Evolutionary conservation across 2,329 filamentous ascomycete genomes (phyloP).

Genomic region (Fusarium bactridioides): DNA sequence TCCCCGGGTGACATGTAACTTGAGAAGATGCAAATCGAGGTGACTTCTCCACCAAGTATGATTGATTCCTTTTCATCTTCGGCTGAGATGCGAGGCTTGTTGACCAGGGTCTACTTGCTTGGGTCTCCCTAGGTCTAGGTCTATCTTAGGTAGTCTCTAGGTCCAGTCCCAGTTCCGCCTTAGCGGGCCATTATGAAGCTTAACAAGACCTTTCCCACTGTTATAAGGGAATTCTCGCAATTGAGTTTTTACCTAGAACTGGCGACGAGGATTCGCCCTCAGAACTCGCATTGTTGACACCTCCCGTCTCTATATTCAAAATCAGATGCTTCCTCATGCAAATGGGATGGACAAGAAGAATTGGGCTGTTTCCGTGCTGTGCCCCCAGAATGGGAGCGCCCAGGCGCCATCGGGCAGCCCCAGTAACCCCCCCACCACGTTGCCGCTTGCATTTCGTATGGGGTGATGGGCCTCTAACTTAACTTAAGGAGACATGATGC

Average conservation of each 20-base stretch:
- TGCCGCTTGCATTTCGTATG: slow-evolving; percentile 27
- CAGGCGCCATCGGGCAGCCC: slow-evolving; percentile 19
- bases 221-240: not conserved
- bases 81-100: slow-evolving; percentile 10
- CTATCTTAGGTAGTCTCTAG: not conserved
- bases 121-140: no score
- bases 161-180: not conserved
- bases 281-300: not conserved
- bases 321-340: slow-evolving; percentile 20
- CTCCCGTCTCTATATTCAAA: not conserved
- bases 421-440: slow-evolving; percentile 15
- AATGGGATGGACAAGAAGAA: slow-evolving; percentile 12
- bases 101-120: slow-evolving; percentile 1
- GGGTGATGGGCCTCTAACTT: slow-evolving; percentile 17
- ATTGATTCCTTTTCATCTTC: slow-evolving; percentile 1
- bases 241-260: not conserved
- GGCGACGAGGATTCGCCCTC: not conserved
- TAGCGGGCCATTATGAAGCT: slow-evolving; percentile 18
- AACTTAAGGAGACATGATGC: slow-evolving; percentile 14
- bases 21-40: slow-evolving; percentile 6
- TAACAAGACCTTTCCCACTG: slow-evolving; percentile 1
- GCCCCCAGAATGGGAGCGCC: slow-evolving; percentile 1
- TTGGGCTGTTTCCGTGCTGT: slow-evolving; percentile 22
- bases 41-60: not conserved
- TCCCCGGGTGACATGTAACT: not conserved